A percentile compares a stretch with the other conserved stretches of the same genome.
These are phyloP conservation scores for Globisporangium cederbergense DNA, from an alignment of 352 stramenopile species.

Conservation along the genomic window DNA sequence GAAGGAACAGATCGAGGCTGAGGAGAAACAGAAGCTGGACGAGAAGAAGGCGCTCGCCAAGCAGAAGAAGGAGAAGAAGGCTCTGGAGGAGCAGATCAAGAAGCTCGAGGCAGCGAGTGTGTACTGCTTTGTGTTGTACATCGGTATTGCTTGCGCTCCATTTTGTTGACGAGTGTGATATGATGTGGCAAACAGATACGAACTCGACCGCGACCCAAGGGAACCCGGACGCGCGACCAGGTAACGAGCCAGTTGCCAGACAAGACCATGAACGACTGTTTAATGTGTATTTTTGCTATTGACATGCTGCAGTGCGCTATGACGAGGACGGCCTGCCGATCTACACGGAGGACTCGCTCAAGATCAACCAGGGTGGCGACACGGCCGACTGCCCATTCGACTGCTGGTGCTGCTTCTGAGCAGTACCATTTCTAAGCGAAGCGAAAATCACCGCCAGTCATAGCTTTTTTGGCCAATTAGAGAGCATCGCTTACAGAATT, in stretches of 20 bases:
- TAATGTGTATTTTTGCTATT: constrained; percentile 9
- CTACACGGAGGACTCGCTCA: constrained; percentile 80
- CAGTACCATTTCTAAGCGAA: not conserved
- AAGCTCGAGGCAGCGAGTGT: constrained; percentile 76
- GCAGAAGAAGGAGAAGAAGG: constrained; percentile 59
- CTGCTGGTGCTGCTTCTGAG: constrained; percentile 89
- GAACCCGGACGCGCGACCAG: constrained; percentile 70
- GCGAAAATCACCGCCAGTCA: not conserved
- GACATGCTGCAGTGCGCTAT: constrained; percentile 55
- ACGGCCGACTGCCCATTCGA: constrained; percentile 88
- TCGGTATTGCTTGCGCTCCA: not conserved
- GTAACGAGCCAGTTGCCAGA: constrained; percentile 26
- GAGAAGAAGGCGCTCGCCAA: constrained; percentile 37
- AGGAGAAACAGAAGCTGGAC: constrained; percentile 50
- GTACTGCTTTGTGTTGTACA: constrained; percentile 10
- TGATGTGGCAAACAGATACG: constrained; percentile 46
- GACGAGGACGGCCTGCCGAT: constrained; percentile 85
- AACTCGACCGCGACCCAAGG: constrained; percentile 59
- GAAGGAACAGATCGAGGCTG: constrained; percentile 52
- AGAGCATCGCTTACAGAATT: not conserved
- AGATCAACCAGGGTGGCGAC: constrained; percentile 80
- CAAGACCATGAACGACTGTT: not conserved
- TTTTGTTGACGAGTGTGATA: constrained; percentile 6
- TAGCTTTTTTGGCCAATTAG: constrained; percentile 22
- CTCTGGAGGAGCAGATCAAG: constrained; percentile 76